These are phyloP conservation scores for Kodamaea derodonti DNA, from an alignment of 1,139 yeast species.

Conservation along the genomic window DNA sequence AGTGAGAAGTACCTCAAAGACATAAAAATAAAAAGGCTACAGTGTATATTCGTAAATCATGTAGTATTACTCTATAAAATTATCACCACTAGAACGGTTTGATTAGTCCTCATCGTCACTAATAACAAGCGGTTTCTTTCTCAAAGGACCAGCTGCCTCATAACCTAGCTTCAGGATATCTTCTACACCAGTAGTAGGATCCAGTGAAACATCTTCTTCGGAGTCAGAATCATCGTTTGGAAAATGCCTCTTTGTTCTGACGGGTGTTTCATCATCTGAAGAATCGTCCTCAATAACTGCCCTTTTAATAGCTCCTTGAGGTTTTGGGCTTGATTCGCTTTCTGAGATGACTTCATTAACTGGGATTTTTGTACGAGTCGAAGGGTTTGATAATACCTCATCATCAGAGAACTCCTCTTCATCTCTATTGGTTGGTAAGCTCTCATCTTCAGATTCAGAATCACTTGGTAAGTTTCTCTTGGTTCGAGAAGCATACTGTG, in stretches of 20 bases:
- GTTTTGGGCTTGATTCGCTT: neutral
- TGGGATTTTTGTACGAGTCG: neutral
- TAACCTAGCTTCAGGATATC: constrained; percentile 1
- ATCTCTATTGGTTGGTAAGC: neutral
- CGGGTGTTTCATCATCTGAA: constrained; percentile 5
- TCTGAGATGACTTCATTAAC: neutral
- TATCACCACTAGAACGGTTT: neutral
- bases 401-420: neutral
- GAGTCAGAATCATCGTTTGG: neutral
- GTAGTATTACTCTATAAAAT: no score
- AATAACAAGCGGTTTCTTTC: constrained; percentile 15
- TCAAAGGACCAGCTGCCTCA: constrained; percentile 2
- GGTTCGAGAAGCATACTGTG: neutral
- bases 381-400: neutral
- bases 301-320: neutral
- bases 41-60: no score
- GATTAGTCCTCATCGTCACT: constrained; percentile 27
- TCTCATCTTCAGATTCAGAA: neutral
- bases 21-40: no score
- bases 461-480: neutral
- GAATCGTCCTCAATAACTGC: constrained; percentile 1
- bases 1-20: constrained; percentile 18
- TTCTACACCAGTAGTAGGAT: neutral
- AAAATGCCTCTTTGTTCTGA: constrained; percentile 4
- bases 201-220: neutral